Conservation (phyloP, 257 asterid genomes). For the Eustoma russellianum region DNA sequence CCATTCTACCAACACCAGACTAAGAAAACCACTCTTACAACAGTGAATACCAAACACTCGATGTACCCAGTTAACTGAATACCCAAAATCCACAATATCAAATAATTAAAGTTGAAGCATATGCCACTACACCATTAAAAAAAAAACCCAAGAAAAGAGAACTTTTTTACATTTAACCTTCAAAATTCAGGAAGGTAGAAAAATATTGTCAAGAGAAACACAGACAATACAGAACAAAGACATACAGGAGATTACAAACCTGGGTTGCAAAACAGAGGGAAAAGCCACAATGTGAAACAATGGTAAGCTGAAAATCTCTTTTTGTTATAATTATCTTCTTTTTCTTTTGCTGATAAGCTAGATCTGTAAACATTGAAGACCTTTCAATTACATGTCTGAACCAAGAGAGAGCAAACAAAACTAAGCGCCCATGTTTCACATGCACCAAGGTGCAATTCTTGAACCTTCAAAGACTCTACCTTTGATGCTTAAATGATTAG, state of each 20-base stretch:
- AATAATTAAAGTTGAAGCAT: neutral
- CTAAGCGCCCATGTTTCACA: neutral
- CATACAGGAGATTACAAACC: neutral
- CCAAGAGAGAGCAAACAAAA: neutral
- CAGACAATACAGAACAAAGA: neutral
- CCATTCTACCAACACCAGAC: conserved; percentile 30
- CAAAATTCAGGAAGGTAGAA: neutral
- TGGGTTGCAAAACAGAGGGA: neutral
- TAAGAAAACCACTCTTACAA: conserved; percentile 20
- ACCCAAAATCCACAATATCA: neutral
- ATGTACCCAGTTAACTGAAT: conserved; percentile 3
- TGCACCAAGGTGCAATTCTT: neutral
- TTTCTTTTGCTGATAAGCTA: neutral
- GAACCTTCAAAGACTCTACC: conserved; percentile 3
- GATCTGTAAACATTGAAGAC: conserved; percentile 4
- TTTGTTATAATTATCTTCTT: neutral
- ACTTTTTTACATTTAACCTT: neutral
- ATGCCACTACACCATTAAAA: neutral
- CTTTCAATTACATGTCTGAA: neutral
- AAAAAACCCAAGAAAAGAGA: neutral
- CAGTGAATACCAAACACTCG: conserved; percentile 8
- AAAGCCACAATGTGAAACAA: neutral
- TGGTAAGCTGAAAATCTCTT: neutral
- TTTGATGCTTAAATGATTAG: conserved; percentile 10
- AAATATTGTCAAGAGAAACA: neutral